Conservation (phyloP, 2,329 filamentous ascomycete genomes). For the Aspergillus tamarii region DNA sequence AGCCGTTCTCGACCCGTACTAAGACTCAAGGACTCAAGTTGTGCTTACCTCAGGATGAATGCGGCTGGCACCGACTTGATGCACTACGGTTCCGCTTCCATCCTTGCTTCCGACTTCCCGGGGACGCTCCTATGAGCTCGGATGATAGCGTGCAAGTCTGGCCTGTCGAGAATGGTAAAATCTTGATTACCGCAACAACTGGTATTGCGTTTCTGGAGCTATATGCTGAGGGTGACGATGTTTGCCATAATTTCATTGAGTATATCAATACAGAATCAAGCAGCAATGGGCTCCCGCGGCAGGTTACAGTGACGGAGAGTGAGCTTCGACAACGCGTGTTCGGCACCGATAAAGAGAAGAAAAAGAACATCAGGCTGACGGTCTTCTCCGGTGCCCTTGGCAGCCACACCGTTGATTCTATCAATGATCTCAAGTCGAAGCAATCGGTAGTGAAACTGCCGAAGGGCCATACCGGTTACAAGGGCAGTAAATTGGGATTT, state of each 20-base stretch:
- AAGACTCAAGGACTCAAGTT: slow-evolving; percentile 76
- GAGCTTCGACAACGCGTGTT: slow-evolving; percentile 73
- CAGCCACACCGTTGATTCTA: slow-evolving; percentile 75
- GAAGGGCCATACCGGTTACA: slow-evolving; percentile 73
- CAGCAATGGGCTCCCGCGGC: slow-evolving; percentile 65
- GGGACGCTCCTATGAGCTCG: slow-evolving; percentile 64
- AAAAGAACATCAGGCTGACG: slow-evolving; percentile 66
- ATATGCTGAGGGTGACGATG: slow-evolving; percentile 75
- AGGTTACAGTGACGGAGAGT: slow-evolving; percentile 73
- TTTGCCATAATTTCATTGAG: slow-evolving; percentile 81
- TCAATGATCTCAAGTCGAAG: slow-evolving; percentile 71
- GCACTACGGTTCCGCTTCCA: slow-evolving; percentile 86
- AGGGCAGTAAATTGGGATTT: slow-evolving; percentile 72
- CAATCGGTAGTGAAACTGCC: slow-evolving; percentile 73
- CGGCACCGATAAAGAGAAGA: slow-evolving; percentile 68
- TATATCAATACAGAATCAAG: slow-evolving; percentile 66
- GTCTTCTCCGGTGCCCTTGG: slow-evolving; percentile 78
- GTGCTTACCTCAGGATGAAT: slow-evolving; percentile 78
- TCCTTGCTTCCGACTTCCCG: slow-evolving; percentile 83
- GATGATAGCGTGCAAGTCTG: slow-evolving; percentile 85
- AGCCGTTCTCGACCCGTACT: slow-evolving; percentile 85
- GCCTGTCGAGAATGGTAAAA: slow-evolving; percentile 75
- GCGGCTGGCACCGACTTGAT: slow-evolving; percentile 88
- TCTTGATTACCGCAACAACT: slow-evolving; percentile 76
- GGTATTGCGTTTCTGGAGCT: slow-evolving; percentile 87